These are phyloP conservation scores for Mycena haematopus DNA, from an alignment of 768 basidiomycete genomes.

Conservation along the genomic window DNA sequence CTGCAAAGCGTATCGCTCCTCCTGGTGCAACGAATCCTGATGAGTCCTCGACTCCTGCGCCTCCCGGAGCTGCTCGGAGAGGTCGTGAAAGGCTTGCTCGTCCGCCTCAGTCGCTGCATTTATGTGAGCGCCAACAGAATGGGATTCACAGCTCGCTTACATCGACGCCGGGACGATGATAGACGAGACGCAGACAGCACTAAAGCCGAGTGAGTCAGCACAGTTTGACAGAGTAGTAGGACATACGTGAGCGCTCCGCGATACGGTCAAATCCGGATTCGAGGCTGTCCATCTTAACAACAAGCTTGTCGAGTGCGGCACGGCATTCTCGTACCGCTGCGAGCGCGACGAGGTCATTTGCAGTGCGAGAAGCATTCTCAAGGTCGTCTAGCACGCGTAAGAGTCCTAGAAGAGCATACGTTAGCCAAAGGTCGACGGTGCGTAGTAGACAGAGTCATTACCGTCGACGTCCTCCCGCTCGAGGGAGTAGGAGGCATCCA, in stretches of 20 bases:
- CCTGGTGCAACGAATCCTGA: constrained; percentile 63
- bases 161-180: constrained; percentile 69
- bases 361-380: constrained; percentile 58
- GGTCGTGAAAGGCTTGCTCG: constrained; percentile 75
- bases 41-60: constrained; percentile 61
- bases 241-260: constrained; percentile 82
- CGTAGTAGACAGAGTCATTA: background rate
- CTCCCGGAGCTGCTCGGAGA: constrained; percentile 69
- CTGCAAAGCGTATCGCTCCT: constrained; percentile 62
- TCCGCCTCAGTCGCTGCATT: constrained; percentile 72
- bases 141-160: constrained; percentile 51
- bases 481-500: constrained; percentile 68
- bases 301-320: constrained; percentile 66
- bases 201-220: constrained; percentile 35
- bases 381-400: constrained; percentile 70
- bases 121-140: constrained; percentile 17
- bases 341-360: constrained; percentile 52
- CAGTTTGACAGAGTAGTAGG: background rate
- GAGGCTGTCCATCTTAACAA: constrained; percentile 79
- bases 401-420: constrained; percentile 50
- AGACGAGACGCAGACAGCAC: constrained; percentile 81
- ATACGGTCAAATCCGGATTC: constrained; percentile 86
- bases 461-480: constrained; percentile 79
- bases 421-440: background rate
- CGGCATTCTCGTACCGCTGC: constrained; percentile 69